Percentiles rank a stretch among this genome's conserved stretches.
Evolutionary conservation across 345 rosid genomes (phyloP).

Genomic region (Eucalyptus decipiens): DNA sequence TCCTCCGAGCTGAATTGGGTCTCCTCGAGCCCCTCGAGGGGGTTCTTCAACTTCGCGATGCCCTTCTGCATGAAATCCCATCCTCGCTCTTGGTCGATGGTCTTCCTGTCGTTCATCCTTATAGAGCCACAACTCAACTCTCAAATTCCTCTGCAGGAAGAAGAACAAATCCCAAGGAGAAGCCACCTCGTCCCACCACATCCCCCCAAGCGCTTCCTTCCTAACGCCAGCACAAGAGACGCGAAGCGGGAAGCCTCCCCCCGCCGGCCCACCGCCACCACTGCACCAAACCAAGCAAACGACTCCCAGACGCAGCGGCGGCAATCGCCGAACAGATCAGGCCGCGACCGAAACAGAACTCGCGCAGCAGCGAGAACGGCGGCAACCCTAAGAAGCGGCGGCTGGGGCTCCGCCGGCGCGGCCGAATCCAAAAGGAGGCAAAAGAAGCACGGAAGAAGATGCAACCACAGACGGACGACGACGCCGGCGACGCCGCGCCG

Average conservation of each 20-base stretch:
- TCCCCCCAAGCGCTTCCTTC: neutral
- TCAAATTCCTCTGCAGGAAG: neutral
- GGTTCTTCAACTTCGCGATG: conserved; percentile 39
- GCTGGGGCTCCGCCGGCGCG: too few relatives aligned
- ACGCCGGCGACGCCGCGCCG: too few relatives aligned
- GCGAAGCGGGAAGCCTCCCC: neutral
- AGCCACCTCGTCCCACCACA: neutral
- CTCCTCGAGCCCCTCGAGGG: conserved; percentile 39
- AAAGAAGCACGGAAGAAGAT: too few relatives aligned
- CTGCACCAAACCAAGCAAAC: neutral
- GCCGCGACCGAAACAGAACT: neutral
- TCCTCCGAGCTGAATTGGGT: conserved; percentile 43
- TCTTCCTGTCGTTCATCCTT: conserved; percentile 20
- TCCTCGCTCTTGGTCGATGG: conserved; percentile 31
- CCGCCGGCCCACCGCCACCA: neutral
- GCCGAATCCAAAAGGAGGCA: too few relatives aligned
- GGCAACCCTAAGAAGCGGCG: too few relatives aligned
- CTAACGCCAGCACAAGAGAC: neutral
- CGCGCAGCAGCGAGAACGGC: too few relatives aligned
- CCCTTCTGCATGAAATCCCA: conserved; percentile 58
- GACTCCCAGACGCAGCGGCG: neutral
- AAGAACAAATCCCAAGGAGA: neutral
- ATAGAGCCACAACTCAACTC: neutral
- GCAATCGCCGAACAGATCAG: neutral
- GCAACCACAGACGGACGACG: too few relatives aligned